Base-by-base conservation (phyloP, 2,329 filamentous ascomycete genomes). In the Fusarium brevicatenulatum region DNA sequence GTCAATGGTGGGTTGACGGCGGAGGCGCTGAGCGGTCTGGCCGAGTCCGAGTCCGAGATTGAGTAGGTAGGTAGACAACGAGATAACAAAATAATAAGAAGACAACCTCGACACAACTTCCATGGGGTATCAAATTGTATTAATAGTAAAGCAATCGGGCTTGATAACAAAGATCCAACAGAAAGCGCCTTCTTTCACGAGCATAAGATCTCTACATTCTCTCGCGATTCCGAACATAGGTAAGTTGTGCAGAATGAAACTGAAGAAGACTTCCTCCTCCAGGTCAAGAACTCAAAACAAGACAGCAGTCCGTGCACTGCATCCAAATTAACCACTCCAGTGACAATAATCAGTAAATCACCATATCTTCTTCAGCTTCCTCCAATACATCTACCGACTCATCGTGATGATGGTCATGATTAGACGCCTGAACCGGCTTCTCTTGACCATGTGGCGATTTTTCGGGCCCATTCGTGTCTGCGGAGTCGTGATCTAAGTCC, bases 341-440 rank as follows among this genome's bases (percentile, higher is more conserved):
- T n/a, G 28, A 42, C 30, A 5, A 21, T 37, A 25, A 52, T 88
- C 85, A 97, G 84, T 97, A 97, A 67, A 97, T 95, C 59, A 97
- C 94, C 76, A 92, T 95, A 78, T 97, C 95, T 84, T 98, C 95
- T 68, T 94, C 93, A 61, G 92, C 93, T 81, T 94, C 93, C 60
- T 96, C 91, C 73, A 97, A 87, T 63, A 95, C 91, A 78, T 95
- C 93, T 59, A 90, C 92, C 56, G 89, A 87, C 70, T 94, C 91
- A 77, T 95, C 92, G 67, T 92, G 85, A 63, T 84, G 85, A 63
- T 84, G 73, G 7, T 55, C 59, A 50, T 72, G 66, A 42, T 76
- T 57, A 21, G 56, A 43, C 21, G 34, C 52, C 42, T 66, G 53
- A 46, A 68, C 50, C 19, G 68, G 67, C 46, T 66, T 70, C 15